Percentiles rank a stretch among this genome's conserved stretches.
Evolutionary conservation across 2,329 filamentous ascomycete genomes (phyloP).

Genomic region (Phialophora expanda): DNA sequence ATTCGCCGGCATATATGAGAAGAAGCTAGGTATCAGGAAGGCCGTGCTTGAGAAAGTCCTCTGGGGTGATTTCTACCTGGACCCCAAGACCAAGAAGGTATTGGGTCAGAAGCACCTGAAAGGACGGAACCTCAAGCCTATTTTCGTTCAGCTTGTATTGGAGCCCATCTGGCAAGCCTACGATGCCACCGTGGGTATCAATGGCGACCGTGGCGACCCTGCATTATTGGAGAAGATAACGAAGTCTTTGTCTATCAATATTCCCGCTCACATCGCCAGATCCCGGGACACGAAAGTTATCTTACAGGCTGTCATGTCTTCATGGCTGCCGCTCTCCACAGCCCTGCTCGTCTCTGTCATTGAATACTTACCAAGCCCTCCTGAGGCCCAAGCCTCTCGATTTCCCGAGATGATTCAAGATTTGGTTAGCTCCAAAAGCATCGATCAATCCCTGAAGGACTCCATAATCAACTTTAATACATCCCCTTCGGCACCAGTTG

Average conservation of each 20-base stretch:
- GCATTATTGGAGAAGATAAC: conserved; percentile 89
- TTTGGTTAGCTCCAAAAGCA: conserved; percentile 75
- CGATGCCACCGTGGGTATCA: conserved; percentile 77
- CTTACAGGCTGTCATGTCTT: conserved; percentile 82
- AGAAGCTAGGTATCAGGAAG: conserved; percentile 94
- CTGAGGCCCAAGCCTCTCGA: conserved; percentile 75
- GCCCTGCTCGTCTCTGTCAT: conserved; percentile 92
- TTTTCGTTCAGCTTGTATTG: conserved; percentile 95
- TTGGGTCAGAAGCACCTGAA: conserved; percentile 90
- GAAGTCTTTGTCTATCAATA: conserved; percentile 82
- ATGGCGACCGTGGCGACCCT: conserved; percentile 81
- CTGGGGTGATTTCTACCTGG: conserved; percentile 96
- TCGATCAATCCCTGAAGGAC: conserved; percentile 72
- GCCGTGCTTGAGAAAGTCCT: conserved; percentile 87
- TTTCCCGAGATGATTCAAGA: conserved; percentile 78
- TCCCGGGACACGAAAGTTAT: conserved; percentile 83
- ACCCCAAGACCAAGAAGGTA: conserved; percentile 95
- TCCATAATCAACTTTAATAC: conserved; percentile 83
- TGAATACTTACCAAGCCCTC: conserved; percentile 87
- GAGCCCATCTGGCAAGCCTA: conserved; percentile 98
- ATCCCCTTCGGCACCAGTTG: conserved; percentile 72
- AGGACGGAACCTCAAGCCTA: conserved; percentile 86
- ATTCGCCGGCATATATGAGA: conserved; percentile 91
- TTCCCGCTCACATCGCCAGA: conserved; percentile 81
- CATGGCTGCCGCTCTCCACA: conserved; percentile 91